phyloP scores from a whole-genome alignment of 1,139 yeast genomes.

The Pichia sp. region DNA sequence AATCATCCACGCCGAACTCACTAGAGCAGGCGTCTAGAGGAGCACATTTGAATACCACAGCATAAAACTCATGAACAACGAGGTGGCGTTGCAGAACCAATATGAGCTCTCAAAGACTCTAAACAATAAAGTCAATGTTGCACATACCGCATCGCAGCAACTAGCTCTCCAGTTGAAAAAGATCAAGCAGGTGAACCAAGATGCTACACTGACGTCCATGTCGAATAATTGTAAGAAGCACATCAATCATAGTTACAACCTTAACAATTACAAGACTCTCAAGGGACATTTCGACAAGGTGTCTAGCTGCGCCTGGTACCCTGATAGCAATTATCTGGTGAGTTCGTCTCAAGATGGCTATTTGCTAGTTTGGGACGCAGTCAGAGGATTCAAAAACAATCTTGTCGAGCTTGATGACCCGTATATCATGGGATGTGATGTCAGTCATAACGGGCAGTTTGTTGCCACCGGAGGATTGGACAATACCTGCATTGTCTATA shows the following conservation, averaged over 20 bases:
- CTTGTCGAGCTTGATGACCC: conserved; percentile 68
- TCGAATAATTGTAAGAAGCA: conserved; percentile 24
- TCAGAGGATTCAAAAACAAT: conserved; percentile 64
- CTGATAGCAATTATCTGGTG: conserved; percentile 53
- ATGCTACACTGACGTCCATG: conserved; percentile 27
- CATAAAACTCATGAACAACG: conserved; percentile 13
- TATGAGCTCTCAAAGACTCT: conserved; percentile 23
- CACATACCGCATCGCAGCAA: conserved; percentile 27
- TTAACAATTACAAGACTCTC: conserved; percentile 40
- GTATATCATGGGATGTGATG: conserved; percentile 76
- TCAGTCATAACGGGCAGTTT: conserved; percentile 59
- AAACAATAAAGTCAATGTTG: conserved; percentile 21
- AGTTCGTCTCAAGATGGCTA: conserved; percentile 88
- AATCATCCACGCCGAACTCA: no score
- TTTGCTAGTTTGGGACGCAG: conserved; percentile 78
- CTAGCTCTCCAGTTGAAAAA: conserved; percentile 25
- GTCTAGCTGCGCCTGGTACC: conserved; percentile 64
- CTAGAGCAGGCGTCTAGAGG: neutral
- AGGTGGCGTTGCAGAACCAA: conserved; percentile 22
- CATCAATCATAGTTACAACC: conserved; percentile 23
- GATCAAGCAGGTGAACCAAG: conserved; percentile 27
- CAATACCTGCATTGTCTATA: conserved; percentile 70
- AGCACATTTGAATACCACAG: neutral
- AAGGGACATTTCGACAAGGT: conserved; percentile 78
- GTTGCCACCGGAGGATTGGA: conserved; percentile 84